These are phyloP conservation scores for Amborella trichopoda DNA, from an alignment of 164 flowering plant species.

Conservation along the genomic window DNA sequence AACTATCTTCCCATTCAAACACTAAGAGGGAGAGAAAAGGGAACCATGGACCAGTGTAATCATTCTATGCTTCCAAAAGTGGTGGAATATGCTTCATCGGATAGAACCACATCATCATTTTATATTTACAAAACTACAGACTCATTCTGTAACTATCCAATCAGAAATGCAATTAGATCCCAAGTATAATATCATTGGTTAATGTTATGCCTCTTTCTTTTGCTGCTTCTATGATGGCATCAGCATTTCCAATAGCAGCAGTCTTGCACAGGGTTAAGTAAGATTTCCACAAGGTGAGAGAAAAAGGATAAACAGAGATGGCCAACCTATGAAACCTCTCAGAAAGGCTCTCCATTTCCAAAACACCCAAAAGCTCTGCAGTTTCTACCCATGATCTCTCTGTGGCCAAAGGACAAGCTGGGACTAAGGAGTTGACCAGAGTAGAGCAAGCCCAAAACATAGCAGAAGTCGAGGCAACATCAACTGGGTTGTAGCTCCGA, in stretches of 20 bases:
- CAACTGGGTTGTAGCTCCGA: conserved; percentile 4
- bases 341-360: conserved; percentile 21
- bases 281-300: conserved; percentile 56
- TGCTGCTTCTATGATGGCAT: conserved; percentile 30
- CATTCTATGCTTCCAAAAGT: too few relatives aligned
- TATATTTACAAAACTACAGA: too few relatives aligned
- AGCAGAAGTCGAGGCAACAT: conserved; percentile 18
- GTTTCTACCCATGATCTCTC: conserved; percentile 65
- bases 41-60: too few relatives aligned
- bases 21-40: too few relatives aligned
- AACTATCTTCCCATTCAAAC: too few relatives aligned
- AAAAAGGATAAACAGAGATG: conserved; percentile 55
- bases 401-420: conserved; percentile 60
- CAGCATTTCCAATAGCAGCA: conserved; percentile 16
- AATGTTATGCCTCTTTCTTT: conserved; percentile 42
- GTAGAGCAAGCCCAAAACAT: conserved; percentile 59
- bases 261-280: conserved; percentile 18
- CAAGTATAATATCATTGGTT: too few relatives aligned
- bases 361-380: conserved; percentile 27
- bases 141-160: too few relatives aligned
- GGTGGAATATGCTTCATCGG: too few relatives aligned
- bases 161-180: background rate
- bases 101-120: too few relatives aligned
- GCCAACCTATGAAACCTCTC: conserved; percentile 49
- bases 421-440: conserved; percentile 43